Conservation (phyloP, 1,284 basidiomycete genomes). For the Cutaneotrichosporon cyanovorans region DNA sequence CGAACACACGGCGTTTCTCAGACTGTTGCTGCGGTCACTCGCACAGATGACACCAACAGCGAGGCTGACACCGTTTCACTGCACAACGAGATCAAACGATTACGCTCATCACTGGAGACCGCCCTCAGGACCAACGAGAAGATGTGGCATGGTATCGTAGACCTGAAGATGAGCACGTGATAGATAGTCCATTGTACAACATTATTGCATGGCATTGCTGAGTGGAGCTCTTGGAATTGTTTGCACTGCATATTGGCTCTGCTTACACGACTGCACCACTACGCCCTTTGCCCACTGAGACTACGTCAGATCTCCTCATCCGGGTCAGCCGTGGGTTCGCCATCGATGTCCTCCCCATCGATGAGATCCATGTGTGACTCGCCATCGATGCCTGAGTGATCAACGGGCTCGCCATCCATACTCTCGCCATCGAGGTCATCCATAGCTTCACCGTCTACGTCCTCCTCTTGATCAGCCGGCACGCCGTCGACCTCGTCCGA, state of each 20-base stretch:
- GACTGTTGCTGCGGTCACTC: too few relatives aligned
- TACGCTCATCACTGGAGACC: constrained; percentile 63
- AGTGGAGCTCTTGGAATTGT: too few relatives aligned
- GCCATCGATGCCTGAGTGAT: constrained; percentile 51
- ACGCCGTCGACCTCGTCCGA: constrained; percentile 2
- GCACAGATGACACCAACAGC: not conserved
- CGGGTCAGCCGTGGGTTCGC: too few relatives aligned
- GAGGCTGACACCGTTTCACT: constrained; percentile 52
- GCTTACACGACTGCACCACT: too few relatives aligned
- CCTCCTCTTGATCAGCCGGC: not conserved
- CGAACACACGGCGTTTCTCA: too few relatives aligned
- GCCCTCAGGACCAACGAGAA: constrained; percentile 78
- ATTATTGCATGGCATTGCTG: too few relatives aligned
- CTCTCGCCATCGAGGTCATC: constrained; percentile 42
- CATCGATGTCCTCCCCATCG: constrained; percentile 44
- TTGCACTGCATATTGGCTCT: too few relatives aligned
- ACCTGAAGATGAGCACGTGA: constrained; percentile 23
- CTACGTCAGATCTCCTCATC: too few relatives aligned
- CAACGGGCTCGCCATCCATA: constrained; percentile 44
- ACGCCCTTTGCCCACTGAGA: too few relatives aligned
- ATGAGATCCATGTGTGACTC: constrained; percentile 42
- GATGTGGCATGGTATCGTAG: constrained; percentile 73
- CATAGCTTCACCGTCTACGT: constrained; percentile 27
- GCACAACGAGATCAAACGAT: constrained; percentile 58
- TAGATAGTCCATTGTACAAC: not conserved